Conservation (phyloP, 441 rosid genomes). For the Gossypium gossypioides region DNA sequence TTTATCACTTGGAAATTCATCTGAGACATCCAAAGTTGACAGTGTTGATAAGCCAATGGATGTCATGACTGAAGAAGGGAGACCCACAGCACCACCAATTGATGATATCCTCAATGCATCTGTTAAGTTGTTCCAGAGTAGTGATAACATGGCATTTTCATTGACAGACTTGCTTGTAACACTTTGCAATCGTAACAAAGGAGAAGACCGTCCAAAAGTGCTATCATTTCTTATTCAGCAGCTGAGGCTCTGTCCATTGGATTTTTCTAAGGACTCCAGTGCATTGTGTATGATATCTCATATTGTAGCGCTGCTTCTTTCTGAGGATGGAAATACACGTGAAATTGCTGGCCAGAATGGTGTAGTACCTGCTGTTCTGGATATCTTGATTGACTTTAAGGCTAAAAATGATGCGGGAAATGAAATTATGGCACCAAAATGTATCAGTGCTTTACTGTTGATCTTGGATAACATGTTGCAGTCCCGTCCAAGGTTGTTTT, state of each 20-base stretch:
- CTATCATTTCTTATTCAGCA: constrained; percentile 74
- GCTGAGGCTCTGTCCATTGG: constrained; percentile 63
- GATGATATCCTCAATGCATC: constrained; percentile 80
- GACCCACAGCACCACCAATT: constrained; percentile 50
- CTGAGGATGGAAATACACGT: constrained; percentile 68
- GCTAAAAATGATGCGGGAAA: constrained; percentile 38
- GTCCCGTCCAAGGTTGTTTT: constrained; percentile 43
- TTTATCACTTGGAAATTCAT: constrained; percentile 80
- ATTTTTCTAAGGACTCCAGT: constrained; percentile 60
- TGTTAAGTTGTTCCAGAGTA: constrained; percentile 66
- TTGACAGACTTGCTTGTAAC: constrained; percentile 83
- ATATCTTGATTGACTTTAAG: constrained; percentile 59
- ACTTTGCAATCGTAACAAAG: constrained; percentile 77
- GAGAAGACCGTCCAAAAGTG: constrained; percentile 66
- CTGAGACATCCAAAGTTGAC: constrained; percentile 72
- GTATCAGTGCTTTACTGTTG: constrained; percentile 70
- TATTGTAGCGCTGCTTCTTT: constrained; percentile 67
- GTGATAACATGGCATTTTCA: constrained; percentile 68
- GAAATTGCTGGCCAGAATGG: constrained; percentile 80
- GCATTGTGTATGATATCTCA: constrained; percentile 76
- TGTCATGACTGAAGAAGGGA: constrained; percentile 44
- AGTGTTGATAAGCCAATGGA: constrained; percentile 59
- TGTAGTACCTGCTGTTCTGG: constrained; percentile 52
- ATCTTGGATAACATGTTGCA: constrained; percentile 80
- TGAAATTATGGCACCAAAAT: constrained; percentile 65